These are phyloP conservation scores for Penicillium chermesinum DNA, from an alignment of 495 filamentous ascomycete species.

Conservation along the genomic window DNA sequence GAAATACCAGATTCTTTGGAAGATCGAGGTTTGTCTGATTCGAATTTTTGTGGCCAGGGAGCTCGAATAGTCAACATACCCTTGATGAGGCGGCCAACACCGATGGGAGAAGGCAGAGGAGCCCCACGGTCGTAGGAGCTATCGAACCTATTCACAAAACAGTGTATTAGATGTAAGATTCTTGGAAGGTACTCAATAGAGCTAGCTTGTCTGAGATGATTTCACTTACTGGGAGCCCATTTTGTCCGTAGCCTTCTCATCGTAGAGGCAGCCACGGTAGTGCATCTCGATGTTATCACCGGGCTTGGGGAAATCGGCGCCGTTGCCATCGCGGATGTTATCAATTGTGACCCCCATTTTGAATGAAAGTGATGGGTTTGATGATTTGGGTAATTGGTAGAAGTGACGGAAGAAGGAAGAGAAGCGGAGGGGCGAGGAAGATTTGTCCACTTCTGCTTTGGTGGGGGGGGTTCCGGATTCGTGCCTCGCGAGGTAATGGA, in stretches of 20 bases:
- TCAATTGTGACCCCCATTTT: constrained; percentile 54
- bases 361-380: constrained; percentile 9
- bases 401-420: constrained; percentile 2
- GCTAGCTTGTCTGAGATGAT: no score
- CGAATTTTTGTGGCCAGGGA: no score
- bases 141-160: constrained; percentile 59
- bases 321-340: constrained; percentile 45
- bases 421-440: constrained; percentile 6
- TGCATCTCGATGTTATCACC: constrained; percentile 71
- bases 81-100: constrained; percentile 71
- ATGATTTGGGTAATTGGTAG: constrained; percentile 2
- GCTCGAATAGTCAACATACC: constrained; percentile 48
- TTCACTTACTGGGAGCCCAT: constrained; percentile 48
- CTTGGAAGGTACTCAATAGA: no score
- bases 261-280: constrained; percentile 79
- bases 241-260: constrained; percentile 43
- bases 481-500: constrained; percentile 13
- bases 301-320: constrained; percentile 47
- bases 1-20: background rate
- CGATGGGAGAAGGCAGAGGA: constrained; percentile 60
- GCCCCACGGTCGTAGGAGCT: constrained; percentile 56
- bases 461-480: constrained; percentile 8
- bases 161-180: constrained; percentile 10
- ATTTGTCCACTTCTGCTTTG: constrained; percentile 12
- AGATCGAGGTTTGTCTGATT: no score